Conservation (phyloP, 495 filamentous ascomycete species). For the Bacidia rubella region DNA sequence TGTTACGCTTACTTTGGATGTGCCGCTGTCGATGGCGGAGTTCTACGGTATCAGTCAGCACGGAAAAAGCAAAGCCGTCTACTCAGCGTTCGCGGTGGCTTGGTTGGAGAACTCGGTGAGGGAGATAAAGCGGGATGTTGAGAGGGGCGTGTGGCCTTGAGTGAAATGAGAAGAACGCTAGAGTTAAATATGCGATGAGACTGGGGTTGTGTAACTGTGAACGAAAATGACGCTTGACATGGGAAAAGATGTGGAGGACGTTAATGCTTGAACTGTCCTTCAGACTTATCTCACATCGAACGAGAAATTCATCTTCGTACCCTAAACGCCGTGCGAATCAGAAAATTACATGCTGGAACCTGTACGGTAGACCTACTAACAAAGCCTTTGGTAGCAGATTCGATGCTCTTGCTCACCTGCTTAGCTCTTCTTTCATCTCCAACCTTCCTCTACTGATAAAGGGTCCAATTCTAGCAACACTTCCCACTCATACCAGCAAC, state of each 20-base stretch:
- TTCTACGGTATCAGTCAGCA: neutral
- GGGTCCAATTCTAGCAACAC: constrained; percentile 53
- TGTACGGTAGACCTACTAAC: neutral
- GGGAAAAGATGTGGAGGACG: too few relatives aligned
- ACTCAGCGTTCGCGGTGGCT: too few relatives aligned
- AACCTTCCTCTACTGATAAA: neutral
- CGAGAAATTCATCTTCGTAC: neutral
- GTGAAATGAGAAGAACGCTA: too few relatives aligned
- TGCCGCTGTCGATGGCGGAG: neutral
- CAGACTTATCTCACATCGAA: neutral
- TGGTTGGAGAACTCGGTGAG: too few relatives aligned
- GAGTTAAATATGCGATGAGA: too few relatives aligned
- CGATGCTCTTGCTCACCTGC: neutral
- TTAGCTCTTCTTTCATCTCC: neutral
- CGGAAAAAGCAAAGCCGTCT: too few relatives aligned
- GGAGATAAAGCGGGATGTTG: too few relatives aligned
- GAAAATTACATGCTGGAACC: neutral
- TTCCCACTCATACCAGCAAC: constrained; percentile 54
- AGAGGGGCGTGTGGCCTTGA: too few relatives aligned
- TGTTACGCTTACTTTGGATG: neutral
- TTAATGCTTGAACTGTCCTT: neutral
- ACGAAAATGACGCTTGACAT: too few relatives aligned
- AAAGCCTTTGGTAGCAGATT: neutral
- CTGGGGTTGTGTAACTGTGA: too few relatives aligned
- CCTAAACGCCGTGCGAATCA: constrained; percentile 6